Conservation (phyloP, 108 stramenopile genomes). For the Nitzschia sp. region DNA sequence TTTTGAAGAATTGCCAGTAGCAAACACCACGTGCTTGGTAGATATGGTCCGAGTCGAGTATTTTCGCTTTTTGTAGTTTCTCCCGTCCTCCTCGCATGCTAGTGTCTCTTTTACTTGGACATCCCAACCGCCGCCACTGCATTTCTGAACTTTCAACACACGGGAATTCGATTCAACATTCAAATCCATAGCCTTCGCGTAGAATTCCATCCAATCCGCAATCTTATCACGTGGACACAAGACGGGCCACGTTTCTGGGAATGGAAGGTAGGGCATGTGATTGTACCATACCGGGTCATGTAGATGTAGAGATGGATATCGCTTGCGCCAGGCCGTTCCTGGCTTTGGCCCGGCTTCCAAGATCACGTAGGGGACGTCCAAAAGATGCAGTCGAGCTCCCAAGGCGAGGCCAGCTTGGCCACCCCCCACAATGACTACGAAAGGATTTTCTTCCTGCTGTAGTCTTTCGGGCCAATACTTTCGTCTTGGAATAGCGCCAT, state of each 20-base stretch:
- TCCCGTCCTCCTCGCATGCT: background rate
- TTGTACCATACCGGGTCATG: conserved; percentile 34
- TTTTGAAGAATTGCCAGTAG: conserved; percentile 30
- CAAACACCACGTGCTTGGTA: conserved; percentile 33
- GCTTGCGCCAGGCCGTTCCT: conserved; percentile 20
- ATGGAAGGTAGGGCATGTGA: conserved; percentile 32
- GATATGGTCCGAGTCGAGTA: background rate
- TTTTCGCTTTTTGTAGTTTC: background rate
- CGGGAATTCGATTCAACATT: conserved; percentile 23
- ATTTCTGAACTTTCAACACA: background rate
- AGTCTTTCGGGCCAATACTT: conserved; percentile 3
- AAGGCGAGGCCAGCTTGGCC: conserved; percentile 28
- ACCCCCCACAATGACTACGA: conserved; percentile 23
- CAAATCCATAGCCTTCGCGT: conserved; percentile 22
- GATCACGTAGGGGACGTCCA: conserved; percentile 15
- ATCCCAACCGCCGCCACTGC: background rate
- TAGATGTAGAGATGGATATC: conserved; percentile 27
- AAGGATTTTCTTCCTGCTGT: background rate
- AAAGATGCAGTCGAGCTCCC: conserved; percentile 22
- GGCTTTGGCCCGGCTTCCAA: conserved; percentile 21
- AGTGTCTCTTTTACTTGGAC: background rate
- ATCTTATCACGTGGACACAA: conserved; percentile 28
- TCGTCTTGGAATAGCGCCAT: conserved; percentile 11
- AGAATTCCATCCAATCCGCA: conserved; percentile 29
- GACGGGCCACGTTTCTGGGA: conserved; percentile 28